Evolutionary conservation across 1,284 basidiomycete genomes (phyloP).

Genomic region (Pseudozyma thailandica): DNA sequence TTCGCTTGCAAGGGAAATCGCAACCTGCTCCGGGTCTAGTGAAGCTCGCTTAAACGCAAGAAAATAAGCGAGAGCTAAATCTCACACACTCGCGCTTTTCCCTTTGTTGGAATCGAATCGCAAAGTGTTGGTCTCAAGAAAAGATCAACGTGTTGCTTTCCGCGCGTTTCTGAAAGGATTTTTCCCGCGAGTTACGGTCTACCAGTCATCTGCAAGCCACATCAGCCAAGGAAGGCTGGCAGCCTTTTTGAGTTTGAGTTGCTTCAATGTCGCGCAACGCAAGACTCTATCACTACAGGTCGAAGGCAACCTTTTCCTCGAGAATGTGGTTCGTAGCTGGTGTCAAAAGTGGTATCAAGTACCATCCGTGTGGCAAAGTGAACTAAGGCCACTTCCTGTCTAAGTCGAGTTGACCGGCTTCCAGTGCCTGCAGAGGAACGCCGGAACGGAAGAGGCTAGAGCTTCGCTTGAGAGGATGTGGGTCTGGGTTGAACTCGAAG

Average conservation of each 20-base stretch:
- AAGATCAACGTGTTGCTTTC: background rate
- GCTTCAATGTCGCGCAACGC: too few species aligned
- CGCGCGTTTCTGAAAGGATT: background rate
- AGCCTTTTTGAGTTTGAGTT: too few species aligned
- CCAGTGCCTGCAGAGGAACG: slow-evolving; percentile 3
- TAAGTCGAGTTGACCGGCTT: too few species aligned
- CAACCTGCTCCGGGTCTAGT: slow-evolving; percentile 9
- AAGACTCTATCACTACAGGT: too few species aligned
- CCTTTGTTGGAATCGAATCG: background rate
- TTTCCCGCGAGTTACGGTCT: too few species aligned
- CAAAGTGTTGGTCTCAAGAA: slow-evolving; percentile 1
- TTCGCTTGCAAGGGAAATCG: too few species aligned
- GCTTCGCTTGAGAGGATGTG: background rate
- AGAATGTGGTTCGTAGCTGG: too few species aligned
- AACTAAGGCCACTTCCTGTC: too few species aligned
- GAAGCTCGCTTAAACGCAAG: background rate
- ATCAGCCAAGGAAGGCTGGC: background rate
- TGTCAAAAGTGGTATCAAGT: too few species aligned
- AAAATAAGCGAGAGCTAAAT: slow-evolving; percentile 3
- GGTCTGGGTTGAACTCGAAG: too few species aligned
- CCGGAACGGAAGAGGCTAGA: background rate
- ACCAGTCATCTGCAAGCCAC: slow-evolving; percentile 3
- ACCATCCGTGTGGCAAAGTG: too few species aligned
- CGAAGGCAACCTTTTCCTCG: too few species aligned
- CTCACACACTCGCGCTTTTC: background rate